Conservation (phyloP, 2,329 filamentous ascomycete genomes). For the Cercospora citrullina region DNA sequence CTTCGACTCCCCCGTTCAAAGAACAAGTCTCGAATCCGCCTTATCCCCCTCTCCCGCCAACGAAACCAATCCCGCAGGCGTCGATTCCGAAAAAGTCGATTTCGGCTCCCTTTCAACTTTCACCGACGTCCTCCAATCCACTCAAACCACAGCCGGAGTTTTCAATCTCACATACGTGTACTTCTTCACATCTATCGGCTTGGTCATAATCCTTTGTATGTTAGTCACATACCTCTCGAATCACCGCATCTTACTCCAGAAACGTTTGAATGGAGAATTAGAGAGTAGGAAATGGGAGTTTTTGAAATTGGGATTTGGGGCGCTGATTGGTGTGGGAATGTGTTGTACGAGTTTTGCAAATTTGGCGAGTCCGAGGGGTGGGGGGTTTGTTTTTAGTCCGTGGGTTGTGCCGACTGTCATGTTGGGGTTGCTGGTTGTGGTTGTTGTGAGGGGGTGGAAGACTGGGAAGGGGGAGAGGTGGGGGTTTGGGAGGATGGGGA, state of each 20-base stretch:
- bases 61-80: neutral
- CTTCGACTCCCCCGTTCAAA: conserved; percentile 12
- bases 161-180: conserved; percentile 36
- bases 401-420: conserved; percentile 14
- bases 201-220: conserved; percentile 35
- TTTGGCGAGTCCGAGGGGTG: neutral
- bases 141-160: conserved; percentile 12
- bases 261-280: conserved; percentile 3
- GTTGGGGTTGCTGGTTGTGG: conserved; percentile 9
- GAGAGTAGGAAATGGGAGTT: conserved; percentile 29
- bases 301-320: conserved; percentile 28
- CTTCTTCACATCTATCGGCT: conserved; percentile 35
- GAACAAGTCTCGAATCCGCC: conserved; percentile 2
- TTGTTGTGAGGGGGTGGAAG: conserved; percentile 5
- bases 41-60: neutral
- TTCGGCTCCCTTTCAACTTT: neutral
- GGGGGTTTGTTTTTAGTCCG: conserved; percentile 8
- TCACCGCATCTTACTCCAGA: neutral
- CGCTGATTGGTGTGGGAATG: conserved; percentile 9
- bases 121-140: conserved; percentile 6
- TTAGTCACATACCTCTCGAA: conserved; percentile 31
- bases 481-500: conserved; percentile 1
- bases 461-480: neutral
- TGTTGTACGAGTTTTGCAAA: conserved; percentile 13
- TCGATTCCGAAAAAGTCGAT: conserved; percentile 7